phyloP scores from a whole-genome alignment of 1,284 basidiomycete genomes.

The Leccinum pseudoinsigne region DNA sequence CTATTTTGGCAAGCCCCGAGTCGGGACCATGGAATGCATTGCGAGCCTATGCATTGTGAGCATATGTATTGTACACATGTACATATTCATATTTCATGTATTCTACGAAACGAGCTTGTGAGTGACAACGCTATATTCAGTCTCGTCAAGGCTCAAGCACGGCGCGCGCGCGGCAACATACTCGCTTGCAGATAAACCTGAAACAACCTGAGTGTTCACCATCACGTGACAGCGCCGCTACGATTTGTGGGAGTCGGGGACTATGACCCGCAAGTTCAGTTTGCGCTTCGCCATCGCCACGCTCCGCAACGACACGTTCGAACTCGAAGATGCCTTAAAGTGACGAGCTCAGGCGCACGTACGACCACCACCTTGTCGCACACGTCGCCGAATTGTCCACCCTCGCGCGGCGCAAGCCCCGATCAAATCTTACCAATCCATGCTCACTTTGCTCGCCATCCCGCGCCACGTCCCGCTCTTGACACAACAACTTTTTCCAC shows the following conservation, averaged over 20 bases:
- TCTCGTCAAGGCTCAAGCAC: no score
- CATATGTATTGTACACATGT: neutral
- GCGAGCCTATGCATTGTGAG: neutral
- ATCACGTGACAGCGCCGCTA: no score
- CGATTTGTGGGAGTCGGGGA: no score
- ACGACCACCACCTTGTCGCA: conserved; percentile 45
- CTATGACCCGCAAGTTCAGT: no score
- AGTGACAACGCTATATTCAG: no score
- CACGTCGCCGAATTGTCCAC: conserved; percentile 51
- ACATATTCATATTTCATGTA: neutral
- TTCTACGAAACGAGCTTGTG: neutral
- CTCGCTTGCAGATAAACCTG: no score
- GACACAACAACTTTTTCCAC: no score
- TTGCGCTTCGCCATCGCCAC: conserved; percentile 34
- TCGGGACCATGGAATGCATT: neutral
- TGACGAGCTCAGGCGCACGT: conserved; percentile 43
- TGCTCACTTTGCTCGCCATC: no score
- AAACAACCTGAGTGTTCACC: no score
- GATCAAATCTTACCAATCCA: no score
- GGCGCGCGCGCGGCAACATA: no score
- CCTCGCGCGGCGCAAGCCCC: conserved; percentile 41
- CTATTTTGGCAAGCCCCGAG: neutral
- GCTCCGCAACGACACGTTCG: conserved; percentile 55
- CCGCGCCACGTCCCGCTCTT: no score
- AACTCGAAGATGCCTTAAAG: conserved; percentile 51